Conservation (phyloP, 2,329 filamentous ascomycete species). For the Cordyceps cicadae region DNA sequence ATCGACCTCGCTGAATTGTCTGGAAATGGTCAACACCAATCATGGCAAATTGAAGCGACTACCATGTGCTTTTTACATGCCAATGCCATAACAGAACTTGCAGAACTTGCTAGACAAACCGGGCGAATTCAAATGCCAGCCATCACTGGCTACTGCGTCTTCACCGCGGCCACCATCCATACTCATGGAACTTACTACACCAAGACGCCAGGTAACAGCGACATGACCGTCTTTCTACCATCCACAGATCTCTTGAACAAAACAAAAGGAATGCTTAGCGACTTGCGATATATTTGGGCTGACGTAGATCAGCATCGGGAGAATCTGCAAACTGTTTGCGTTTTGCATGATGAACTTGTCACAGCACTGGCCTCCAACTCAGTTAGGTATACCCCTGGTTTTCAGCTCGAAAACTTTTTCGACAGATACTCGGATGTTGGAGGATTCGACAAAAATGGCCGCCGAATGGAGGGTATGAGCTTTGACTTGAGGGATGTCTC, state of each 20-base stretch:
- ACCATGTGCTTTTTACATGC: conserved; percentile 81
- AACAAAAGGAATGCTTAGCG: conserved; percentile 72
- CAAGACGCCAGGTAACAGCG: conserved; percentile 38
- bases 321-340: conserved; percentile 68
- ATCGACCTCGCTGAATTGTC: conserved; percentile 75
- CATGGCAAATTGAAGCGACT: conserved; percentile 87
- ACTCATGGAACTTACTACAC: conserved; percentile 79
- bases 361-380: conserved; percentile 57
- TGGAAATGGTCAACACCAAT: conserved; percentile 75
- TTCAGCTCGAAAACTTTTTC: conserved; percentile 82
- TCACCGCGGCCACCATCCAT: conserved; percentile 79
- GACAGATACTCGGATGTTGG: conserved; percentile 61
- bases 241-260: conserved; percentile 63
- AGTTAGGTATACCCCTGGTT: conserved; percentile 68
- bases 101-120: conserved; percentile 68
- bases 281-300: conserved; percentile 67
- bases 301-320: conserved; percentile 74
- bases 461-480: conserved; percentile 64
- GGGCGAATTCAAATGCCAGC: conserved; percentile 75
- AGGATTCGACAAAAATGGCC: conserved; percentile 49
- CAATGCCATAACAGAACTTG: conserved; percentile 76
- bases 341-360: conserved; percentile 72
- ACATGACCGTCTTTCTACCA: conserved; percentile 54
- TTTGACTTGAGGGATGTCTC: conserved; percentile 61
- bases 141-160: conserved; percentile 80